Evolutionary conservation across 2,329 filamentous ascomycete genomes (phyloP), one percentile per base, ranked within the genome.

Genomic region (Colletotrichum zoysiae): DNA sequence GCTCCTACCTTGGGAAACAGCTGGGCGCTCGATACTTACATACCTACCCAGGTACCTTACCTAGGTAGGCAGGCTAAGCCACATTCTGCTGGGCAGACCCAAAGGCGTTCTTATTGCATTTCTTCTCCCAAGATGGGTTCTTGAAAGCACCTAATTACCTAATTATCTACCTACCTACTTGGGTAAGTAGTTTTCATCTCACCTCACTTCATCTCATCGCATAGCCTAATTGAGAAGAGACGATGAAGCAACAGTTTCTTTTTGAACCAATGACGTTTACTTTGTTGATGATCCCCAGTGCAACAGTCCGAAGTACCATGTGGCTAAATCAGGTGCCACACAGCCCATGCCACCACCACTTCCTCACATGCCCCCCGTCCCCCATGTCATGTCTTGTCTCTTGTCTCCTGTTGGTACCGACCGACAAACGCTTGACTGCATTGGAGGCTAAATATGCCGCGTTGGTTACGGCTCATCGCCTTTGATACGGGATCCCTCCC

Each of bases 11-110:
- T 44, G 18, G 5, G 26, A 53, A 30, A 40, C 11, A 40, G 38
- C 38, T 40, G 38, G 38, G 38, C 30, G 30, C 30, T 30, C 30
- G 30, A 30, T 30, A 30, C 30, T 3, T 30, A n/a, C n/a, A n/a
- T n/a, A n/a, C n/a, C n/a, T n/a, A 30, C 26, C 26, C 3, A 30
- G 26, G 26, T 30, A 30, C 20, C 0, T 11, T n/a, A 35, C 1
- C 4, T 11, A n/a, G n/a, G n/a, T n/a, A 26, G 26, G 26, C 3
- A 40, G 46, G 18, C 57, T 26, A 26, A 60, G 40, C 58, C 44
- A 61, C 58, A 59, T 46, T 11, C 33, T 7, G 12, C 44, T 33
- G 42, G 58, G 59, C 59, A 48, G 44, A 50, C 30, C 14, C 18
- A n/a, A 20, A 16, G 59, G 59, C 59, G 11, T 62, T 62, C 33